These are phyloP conservation scores for Penicillium parvum DNA, from an alignment of 495 filamentous ascomycete species.

Conservation along the genomic window DNA sequence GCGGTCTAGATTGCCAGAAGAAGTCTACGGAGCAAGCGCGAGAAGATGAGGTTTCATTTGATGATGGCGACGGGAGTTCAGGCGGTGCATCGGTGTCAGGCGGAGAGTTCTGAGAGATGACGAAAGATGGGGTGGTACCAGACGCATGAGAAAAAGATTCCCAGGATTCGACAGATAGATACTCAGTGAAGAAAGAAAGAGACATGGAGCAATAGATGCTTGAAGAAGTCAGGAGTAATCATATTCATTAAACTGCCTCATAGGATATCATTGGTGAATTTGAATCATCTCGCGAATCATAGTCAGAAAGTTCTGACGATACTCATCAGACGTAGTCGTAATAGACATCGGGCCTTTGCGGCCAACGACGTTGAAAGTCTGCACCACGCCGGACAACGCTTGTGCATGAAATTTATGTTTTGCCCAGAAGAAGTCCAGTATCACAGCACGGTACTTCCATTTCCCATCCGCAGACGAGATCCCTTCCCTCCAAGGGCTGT, in stretches of 20 bases:
- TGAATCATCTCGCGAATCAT: conserved; percentile 57
- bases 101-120: background rate
- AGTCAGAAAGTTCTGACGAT: conserved; percentile 57
- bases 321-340: conserved; percentile 62
- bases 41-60: no score
- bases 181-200: no score
- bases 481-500: conserved; percentile 53
- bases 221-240: no score
- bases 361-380: conserved; percentile 54
- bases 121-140: no score
- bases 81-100: no score
- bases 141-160: no score
- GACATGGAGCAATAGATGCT: no score
- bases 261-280: conserved; percentile 30
- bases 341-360: conserved; percentile 64
- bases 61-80: no score
- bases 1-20: no score
- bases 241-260: background rate
- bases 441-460: conserved; percentile 57
- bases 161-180: no score
- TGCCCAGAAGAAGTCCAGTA: conserved; percentile 71
- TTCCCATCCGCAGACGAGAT: conserved; percentile 53
- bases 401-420: conserved; percentile 60
- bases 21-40: no score
- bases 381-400: conserved; percentile 57